Conservation (phyloP, 805 yeast genomes). For the Nakazawaea holstii region DNA sequence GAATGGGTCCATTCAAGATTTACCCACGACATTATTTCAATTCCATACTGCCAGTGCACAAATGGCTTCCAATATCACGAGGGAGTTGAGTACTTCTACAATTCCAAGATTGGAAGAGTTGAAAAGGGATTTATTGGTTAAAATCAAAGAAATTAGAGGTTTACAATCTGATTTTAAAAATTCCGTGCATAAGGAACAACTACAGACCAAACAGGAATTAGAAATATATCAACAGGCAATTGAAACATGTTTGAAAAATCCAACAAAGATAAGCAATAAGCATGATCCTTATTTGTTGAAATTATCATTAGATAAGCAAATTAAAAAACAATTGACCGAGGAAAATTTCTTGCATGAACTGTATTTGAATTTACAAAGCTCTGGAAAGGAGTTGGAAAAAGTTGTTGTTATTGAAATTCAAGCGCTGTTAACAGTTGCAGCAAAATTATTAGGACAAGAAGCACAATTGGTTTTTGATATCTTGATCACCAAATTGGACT, state of each 20-base stretch:
- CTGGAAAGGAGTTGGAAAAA: conserved; percentile 84
- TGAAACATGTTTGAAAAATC: conserved; percentile 51
- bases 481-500: conserved; percentile 58
- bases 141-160: conserved; percentile 81
- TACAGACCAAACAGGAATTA: conserved; percentile 55
- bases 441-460: conserved; percentile 66
- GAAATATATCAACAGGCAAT: conserved; percentile 52
- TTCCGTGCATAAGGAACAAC: conserved; percentile 63
- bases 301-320: conserved; percentile 65
- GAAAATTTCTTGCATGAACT: conserved; percentile 89
- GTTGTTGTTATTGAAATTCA: conserved; percentile 86
- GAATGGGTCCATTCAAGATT: conserved; percentile 74
- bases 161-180: conserved; percentile 82
- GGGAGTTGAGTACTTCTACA: conserved; percentile 54
- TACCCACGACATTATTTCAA: conserved; percentile 59
- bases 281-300: conserved; percentile 83
- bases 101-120: conserved; percentile 65
- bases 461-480: conserved; percentile 65
- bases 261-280: conserved; percentile 39
- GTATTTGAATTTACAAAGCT: conserved; percentile 74
- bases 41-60: conserved; percentile 54
- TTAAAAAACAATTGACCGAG: conserved; percentile 72
- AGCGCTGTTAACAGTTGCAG: conserved; percentile 68
- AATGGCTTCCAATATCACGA: conserved; percentile 51
- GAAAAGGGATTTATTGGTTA: conserved; percentile 70